These are phyloP conservation scores for Heteromeles arbutifolia DNA, from an alignment of 306 rosid genomes.

Conservation along the genomic window DNA sequence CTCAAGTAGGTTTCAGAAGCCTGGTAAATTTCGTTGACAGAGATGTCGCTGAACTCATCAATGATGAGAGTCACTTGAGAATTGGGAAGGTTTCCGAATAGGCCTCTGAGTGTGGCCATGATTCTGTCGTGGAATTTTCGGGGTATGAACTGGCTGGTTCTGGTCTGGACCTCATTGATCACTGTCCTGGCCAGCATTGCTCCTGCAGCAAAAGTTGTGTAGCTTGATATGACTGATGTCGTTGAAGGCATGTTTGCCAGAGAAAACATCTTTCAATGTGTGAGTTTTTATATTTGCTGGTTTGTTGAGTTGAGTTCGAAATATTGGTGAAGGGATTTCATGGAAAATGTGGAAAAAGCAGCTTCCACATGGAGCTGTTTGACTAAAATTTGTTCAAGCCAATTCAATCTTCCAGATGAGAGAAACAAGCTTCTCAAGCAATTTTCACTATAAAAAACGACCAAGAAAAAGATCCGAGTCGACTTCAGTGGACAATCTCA, in stretches of 20 bases:
- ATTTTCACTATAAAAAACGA: neutral
- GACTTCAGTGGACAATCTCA: too few relatives aligned
- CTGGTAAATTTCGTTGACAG: constrained; percentile 30
- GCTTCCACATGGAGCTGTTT: constrained; percentile 3
- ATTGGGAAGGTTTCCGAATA: constrained; percentile 7
- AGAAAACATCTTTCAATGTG: constrained; percentile 5
- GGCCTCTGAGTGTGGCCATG: constrained; percentile 1
- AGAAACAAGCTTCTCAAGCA: neutral
- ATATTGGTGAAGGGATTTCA: neutral
- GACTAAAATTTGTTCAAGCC: neutral
- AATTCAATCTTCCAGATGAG: neutral
- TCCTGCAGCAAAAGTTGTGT: constrained; percentile 34
- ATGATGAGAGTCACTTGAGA: constrained; percentile 26
- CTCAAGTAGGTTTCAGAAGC: constrained; percentile 38
- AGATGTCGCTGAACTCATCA: constrained; percentile 27
- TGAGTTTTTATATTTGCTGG: neutral
- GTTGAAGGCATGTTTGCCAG: constrained; percentile 28
- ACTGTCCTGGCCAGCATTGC: constrained; percentile 32
- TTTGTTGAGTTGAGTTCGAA: neutral
- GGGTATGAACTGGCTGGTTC: constrained; percentile 26
- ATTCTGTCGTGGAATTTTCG: constrained; percentile 12
- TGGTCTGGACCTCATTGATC: constrained; percentile 21
- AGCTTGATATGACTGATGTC: constrained; percentile 27
- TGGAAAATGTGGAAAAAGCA: neutral
- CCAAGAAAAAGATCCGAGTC: too few relatives aligned